phyloP scores from a whole-genome alignment of 2,329 filamentous ascomycete genomes.

The Cladobotryum mycophilum region DNA sequence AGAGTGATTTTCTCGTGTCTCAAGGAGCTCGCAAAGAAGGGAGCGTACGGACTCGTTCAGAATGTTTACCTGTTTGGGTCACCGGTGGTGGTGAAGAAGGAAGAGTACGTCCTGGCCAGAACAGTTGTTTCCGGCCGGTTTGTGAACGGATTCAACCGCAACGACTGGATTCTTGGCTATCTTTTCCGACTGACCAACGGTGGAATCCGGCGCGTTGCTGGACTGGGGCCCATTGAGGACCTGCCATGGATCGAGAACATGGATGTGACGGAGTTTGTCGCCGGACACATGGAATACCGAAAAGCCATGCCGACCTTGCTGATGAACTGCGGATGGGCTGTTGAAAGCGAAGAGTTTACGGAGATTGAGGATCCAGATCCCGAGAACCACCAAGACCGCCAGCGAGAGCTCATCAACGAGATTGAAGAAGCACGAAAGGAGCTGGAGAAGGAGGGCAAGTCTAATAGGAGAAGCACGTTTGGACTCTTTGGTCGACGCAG shows the following conservation, averaged over 20 bases:
- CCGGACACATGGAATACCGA: slow-evolving; percentile 95
- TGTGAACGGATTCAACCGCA: slow-evolving; percentile 87
- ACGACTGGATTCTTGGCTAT: slow-evolving; percentile 96
- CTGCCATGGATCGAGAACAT: slow-evolving; percentile 84
- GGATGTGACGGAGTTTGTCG: slow-evolving; percentile 77
- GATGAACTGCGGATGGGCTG: slow-evolving; percentile 81
- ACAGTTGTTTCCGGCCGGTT: slow-evolving; percentile 89
- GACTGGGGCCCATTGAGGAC: slow-evolving; percentile 67
- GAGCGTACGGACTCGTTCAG: slow-evolving; percentile 80
- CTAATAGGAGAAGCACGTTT: slow-evolving; percentile 53
- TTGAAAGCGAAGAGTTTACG: slow-evolving; percentile 87
- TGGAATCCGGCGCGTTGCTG: slow-evolving; percentile 82
- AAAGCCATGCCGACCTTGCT: slow-evolving; percentile 83
- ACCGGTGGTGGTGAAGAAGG: slow-evolving; percentile 82
- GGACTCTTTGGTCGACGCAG: slow-evolving; percentile 80
- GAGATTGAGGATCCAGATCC: slow-evolving; percentile 98
- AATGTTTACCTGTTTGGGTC: slow-evolving; percentile 95
- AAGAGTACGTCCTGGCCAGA: slow-evolving; percentile 76
- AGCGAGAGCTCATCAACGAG: slow-evolving; percentile 90
- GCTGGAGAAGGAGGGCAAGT: slow-evolving; percentile 72
- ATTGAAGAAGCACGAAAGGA: slow-evolving; percentile 91
- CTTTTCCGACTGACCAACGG: slow-evolving; percentile 91
- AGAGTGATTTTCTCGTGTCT: slow-evolving; percentile 90
- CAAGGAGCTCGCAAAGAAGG: slow-evolving; percentile 75
- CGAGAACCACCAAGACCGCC: slow-evolving; percentile 79